Base-by-base conservation (phyloP, 2,329 filamentous ascomycete genomes). In the Cordyceps cateniannulata region DNA sequence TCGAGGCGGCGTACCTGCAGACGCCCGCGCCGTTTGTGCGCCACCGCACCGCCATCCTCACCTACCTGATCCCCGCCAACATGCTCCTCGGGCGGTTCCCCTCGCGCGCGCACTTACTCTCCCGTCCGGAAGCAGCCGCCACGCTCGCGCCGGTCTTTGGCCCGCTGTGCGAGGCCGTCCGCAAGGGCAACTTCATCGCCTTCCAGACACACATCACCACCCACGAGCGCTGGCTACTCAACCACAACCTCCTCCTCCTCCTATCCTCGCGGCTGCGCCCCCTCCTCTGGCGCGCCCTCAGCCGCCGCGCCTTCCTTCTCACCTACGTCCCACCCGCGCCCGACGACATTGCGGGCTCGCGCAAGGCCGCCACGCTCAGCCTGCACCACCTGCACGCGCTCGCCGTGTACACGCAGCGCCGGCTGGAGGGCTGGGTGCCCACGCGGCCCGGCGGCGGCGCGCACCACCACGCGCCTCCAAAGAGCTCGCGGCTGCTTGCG, bases 1-100 rank as follows among this genome's bases (percentile, higher is more conserved):
- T 97, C 7, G 84, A 96, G 68, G 81, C 87, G 27, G 91, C 93
- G 3, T 97, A 96, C 73, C 76, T 87, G 55, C 88, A 96, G 72
- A 84, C 81, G 0, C 82, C 81, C 1, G 67, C 75, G 0, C 69
- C 69, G 20, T 90, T 90, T 65, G 83, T 85, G 63, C 84, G 83
- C 44, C 93, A 98, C 71, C 85, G 91, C 63, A 84, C 86, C 22
- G 79, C 88, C 58, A 93, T 97, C 63, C 85, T 97, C 42, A 89
- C 89, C 48, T 93, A 93, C 71, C 84, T 97, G 44, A 87, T 96
- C 62, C 84, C 91, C 1, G 83, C 86, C 66, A 96, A 96, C 70
- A 81, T 97, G 59, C 85, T 96, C 42, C 81, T 96, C 51, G 93
- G 92, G 24, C 87, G 91, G 32, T 91, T 97, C 65, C 93, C 93